A percentile compares a stretch with the other conserved stretches of the same genome.
Conservation (phyloP, 257 asterid genomes). For the Agastache rugosa region DNA sequence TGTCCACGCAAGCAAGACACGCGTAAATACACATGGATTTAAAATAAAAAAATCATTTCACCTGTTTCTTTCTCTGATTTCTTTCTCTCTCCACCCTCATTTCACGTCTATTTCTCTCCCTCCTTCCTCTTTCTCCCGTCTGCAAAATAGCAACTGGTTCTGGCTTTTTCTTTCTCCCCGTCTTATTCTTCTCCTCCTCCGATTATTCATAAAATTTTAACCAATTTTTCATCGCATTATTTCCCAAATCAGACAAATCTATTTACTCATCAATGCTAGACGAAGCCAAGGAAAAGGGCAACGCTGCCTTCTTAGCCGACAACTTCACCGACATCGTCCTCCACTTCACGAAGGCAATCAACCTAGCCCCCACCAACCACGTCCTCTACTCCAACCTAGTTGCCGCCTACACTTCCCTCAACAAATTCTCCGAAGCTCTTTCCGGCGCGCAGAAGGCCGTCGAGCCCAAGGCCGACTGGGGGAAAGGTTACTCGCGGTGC, state of each 20-base stretch:
- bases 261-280: slow-evolving; percentile 60
- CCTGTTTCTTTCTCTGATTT: too few relatives aligned
- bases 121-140: too few relatives aligned
- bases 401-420: slow-evolving; percentile 82
- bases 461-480: slow-evolving; percentile 84
- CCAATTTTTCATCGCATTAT: too few relatives aligned
- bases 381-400: slow-evolving; percentile 93
- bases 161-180: too few relatives aligned
- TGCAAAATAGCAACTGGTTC: too few relatives aligned
- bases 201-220: too few relatives aligned
- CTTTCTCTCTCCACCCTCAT: too few relatives aligned
- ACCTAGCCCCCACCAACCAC: slow-evolving; percentile 69
- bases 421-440: slow-evolving; percentile 66
- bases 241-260: background rate
- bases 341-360: slow-evolving; percentile 79
- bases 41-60: too few relatives aligned
- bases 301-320: slow-evolving; percentile 93
- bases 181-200: too few relatives aligned
- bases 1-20: too few relatives aligned
- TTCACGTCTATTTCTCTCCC: too few relatives aligned
- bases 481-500: slow-evolving; percentile 82
- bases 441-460: slow-evolving; percentile 83
- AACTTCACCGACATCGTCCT: slow-evolving; percentile 59
- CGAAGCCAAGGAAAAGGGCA: slow-evolving; percentile 90
- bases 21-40: too few relatives aligned